Evolutionary conservation across 441 rosid species (phyloP), one percentile per base, ranked within the genome.

Genomic region (Omphalea diandra): DNA sequence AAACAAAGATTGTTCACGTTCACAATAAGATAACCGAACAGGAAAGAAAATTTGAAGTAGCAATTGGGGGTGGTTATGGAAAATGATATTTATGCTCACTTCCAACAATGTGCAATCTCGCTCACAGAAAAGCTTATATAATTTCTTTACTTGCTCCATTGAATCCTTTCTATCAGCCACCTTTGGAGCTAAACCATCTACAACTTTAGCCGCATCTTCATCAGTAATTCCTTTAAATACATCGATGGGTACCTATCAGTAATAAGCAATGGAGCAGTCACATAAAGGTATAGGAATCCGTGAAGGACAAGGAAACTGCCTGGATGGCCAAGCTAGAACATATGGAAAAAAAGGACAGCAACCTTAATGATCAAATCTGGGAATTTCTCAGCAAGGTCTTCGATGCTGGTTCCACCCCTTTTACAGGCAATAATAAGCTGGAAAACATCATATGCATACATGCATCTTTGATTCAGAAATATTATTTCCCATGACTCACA

Each of bases 361-460:
- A 95, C 98, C 97, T 93, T 90, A 63, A 90, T 86, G 66, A 95
- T 93, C 92, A 95, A 89, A 79, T 95, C 92, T 47, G 97, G 99
- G 77, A 86, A 95, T 77, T 93, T 95, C 81, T 89, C 97, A 11
- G 98, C 98, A 61, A 95, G 98, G 81, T 93, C 99, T 80, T 95
- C 99, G 75, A 95, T 95, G 80, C 99, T 93, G 76, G 99, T 93
- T 70, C 99, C 98, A 63, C 97, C 99, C 75, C 90, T 90, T 63
- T 87, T 90, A 74, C 98, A 95, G 62, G 97, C 92, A 79, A 95
- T 95, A 54, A 95, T 93, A 64, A 95, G 80, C 99, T 95, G 86
- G 63, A 75, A 81, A 82, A 63, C 41, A 71, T 49, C 20, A 73
- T 31, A 68, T 4, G 57, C 1, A 49, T 57, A 55, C 53, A 65